Base-by-base conservation (phyloP, 192 early-diverging fungal species). In the Helicostylum pulchrum region DNA sequence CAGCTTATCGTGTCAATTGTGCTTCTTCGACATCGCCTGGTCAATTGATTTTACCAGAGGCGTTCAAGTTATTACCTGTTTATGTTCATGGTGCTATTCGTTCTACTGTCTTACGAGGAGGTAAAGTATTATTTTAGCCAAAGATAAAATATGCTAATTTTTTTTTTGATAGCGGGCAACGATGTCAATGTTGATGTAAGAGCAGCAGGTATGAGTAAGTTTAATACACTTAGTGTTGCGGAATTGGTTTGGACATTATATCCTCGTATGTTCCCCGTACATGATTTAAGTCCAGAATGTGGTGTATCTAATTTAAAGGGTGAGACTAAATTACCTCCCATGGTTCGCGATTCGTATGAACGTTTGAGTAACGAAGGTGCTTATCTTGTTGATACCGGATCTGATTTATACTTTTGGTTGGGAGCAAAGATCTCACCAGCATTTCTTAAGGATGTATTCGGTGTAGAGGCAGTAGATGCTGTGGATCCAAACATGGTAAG, bases 41-140 rank as follows among this genome's bases (percentile, higher is more conserved):
- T 30, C 97, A 96, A 80, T 82, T 99, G 7, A 99, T 99, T 65
- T 78, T 99, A 53, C 96, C 97, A 26, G 97, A 99, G 69, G 87
- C 93, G 0, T 95, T 89, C 79, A 99, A 99, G 76, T 81, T 99
- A 50, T 84, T 91, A 43, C 96, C 97, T 19, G 80, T 98, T 45
- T 97, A 94, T 78, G 80, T 86, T 6, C 83, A 96, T 48, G 77
- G 92, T 20, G 72, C 98, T 60, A 78, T 95, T 20, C 95, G 96
- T 72, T 87, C 84, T 48, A 83, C 84, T 49, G 84, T 92, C 3
- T 85, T 99, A 64, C 87, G 94, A 51, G 84, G 72, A 32, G 89
- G 88, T 80, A 78, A 70, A 57, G 45, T n/a, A n/a, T n/a, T n/a
- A n/a, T n/a, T n/a, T n/a, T n/a, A n/a, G n/a, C n/a, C n/a, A n/a